Base-by-base conservation (phyloP, 1,139 yeast genomes). In the Saccharomycopsis crataegensis region DNA sequence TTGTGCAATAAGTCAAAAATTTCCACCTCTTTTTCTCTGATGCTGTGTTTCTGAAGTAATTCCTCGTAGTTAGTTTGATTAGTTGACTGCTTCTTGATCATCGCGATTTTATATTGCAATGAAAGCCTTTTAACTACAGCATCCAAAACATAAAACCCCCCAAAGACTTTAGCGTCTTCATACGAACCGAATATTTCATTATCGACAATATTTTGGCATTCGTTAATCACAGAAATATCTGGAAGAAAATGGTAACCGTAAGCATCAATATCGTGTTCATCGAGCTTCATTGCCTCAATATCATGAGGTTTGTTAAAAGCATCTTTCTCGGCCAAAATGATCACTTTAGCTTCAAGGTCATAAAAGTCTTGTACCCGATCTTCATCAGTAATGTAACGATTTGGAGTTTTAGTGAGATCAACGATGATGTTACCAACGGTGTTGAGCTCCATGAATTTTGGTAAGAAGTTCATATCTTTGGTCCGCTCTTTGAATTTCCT, bases 11-110 rank as follows among this genome's bases (percentile, higher is more conserved):
- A 14, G 3, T 41, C 14, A n/a, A 36, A 44, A 38, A 49, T 40
- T 43, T 49, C 48, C 7, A 17, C 33, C 32, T 49, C 52, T 42
- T 40, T 48, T 4, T 48, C 34, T n/a, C 36, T 32, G 32, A 48
- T 41, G 4, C 41, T 16, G 2, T 42, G n/a, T 7, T 32, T 34
- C 7, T 36, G 17, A 16, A 44, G 28, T 34, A 49, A 11, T 17
- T 14, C 11, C 31, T 37, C 22, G 41, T 42, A 31, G 6, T 33
- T 3, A 37, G 12, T 34, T 46, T 46, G n/a, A 33, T 33, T 33
- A 33, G 16, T 31, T 42, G 12, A 14, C 36, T 11, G 28, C 7
- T 31, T 17, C 34, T n/a, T 49, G 28, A 41, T 28, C n/a, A 40
- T 31, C 4, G 44, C 50, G n/a, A 38, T 48, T 14, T 40, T 41